Evolutionary conservation across 495 filamentous ascomycete genomes (phyloP).

Genomic region (Aspergillus ellipticus): DNA sequence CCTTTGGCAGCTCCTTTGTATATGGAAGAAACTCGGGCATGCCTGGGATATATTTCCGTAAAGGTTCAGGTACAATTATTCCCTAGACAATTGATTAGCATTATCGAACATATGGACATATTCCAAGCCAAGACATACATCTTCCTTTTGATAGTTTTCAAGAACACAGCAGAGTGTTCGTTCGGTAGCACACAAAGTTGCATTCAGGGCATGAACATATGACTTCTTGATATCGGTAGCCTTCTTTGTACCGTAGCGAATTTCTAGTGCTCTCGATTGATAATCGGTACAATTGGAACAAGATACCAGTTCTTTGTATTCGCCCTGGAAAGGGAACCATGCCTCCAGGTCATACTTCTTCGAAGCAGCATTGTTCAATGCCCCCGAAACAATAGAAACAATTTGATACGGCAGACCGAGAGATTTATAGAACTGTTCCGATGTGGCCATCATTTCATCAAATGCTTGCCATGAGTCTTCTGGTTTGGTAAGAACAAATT

Average conservation of each 20-base stretch:
- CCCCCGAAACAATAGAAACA: slow-evolving; percentile 90
- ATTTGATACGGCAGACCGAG: slow-evolving; percentile 85
- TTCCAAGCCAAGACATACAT: slow-evolving; percentile 47
- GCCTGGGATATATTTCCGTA: slow-evolving; percentile 91
- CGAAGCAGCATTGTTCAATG: slow-evolving; percentile 86
- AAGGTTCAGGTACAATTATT: slow-evolving; percentile 76
- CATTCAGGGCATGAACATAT: slow-evolving; percentile 92
- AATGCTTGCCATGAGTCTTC: slow-evolving; percentile 94
- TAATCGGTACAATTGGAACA: slow-evolving; percentile 97
- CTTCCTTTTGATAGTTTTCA: slow-evolving; percentile 92
- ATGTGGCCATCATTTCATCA: slow-evolving; percentile 83
- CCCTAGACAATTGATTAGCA: slow-evolving; percentile 48
- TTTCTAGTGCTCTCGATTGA: slow-evolving; percentile 83
- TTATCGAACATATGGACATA: neutral
- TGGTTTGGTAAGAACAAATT: slow-evolving; percentile 90
- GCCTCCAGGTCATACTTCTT: slow-evolving; percentile 98
- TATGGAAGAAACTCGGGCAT: slow-evolving; percentile 83
- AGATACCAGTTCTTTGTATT: slow-evolving; percentile 96
- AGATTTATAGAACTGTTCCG: slow-evolving; percentile 92
- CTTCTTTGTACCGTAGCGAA: slow-evolving; percentile 76
- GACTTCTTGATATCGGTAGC: slow-evolving; percentile 78
- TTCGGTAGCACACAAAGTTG: slow-evolving; percentile 88
- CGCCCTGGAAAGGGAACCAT: slow-evolving; percentile 93
- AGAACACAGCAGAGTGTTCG: slow-evolving; percentile 90
- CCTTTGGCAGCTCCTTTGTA: slow-evolving; percentile 76